Evolutionary conservation across 139 green algal species (phyloP).

Genomic region (Chlorella sp.): DNA sequence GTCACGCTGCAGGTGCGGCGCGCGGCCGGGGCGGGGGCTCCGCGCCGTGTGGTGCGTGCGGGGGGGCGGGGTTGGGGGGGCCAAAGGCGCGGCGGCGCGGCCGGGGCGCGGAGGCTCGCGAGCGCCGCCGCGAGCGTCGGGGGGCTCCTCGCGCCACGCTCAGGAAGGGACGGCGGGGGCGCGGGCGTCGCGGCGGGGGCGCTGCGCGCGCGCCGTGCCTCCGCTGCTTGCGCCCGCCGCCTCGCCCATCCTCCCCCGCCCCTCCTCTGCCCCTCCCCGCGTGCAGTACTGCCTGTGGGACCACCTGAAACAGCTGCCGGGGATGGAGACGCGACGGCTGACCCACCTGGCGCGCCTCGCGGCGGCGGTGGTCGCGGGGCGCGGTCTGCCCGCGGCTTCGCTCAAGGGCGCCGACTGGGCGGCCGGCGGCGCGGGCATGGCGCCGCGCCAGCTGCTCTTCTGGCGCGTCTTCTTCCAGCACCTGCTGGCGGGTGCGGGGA

Average conservation of each 20-base stretch:
- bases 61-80: not conserved
- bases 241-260: not conserved
- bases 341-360: constrained; percentile 57
- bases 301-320: constrained; percentile 60
- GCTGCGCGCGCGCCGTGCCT: not conserved
- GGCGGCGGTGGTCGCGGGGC: constrained; percentile 26
- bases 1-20: constrained; percentile 57
- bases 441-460: constrained; percentile 40
- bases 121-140: not conserved
- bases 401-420: constrained; percentile 28
- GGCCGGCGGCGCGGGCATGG: not conserved
- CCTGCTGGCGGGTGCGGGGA: constrained; percentile 40
- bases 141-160: not conserved
- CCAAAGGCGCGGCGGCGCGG: not conserved
- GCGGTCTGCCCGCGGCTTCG: constrained; percentile 33
- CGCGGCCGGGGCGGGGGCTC: not conserved
- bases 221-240: not conserved
- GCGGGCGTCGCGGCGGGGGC: no score
- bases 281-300: constrained; percentile 85
- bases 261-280: not conserved
- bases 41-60: no score
- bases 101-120: not conserved
- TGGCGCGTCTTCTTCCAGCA: constrained; percentile 70
- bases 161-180: no score
- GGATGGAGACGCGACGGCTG: constrained; percentile 44